Conservation (phyloP, 805 yeast genomes). For the Millerozyma acaciae region DNA sequence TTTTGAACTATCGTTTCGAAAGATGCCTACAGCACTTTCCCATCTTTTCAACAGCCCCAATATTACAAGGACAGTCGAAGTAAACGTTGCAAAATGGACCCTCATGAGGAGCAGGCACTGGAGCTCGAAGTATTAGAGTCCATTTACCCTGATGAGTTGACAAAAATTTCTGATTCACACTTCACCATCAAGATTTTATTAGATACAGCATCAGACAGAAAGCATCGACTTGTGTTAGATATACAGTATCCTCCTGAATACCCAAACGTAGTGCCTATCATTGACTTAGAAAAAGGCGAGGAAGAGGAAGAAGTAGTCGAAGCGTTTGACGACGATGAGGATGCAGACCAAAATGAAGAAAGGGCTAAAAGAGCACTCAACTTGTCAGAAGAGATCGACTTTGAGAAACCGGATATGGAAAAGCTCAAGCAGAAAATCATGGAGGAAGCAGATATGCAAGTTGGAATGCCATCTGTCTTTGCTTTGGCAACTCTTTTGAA, state of each 20-base stretch:
- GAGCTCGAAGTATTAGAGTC: slow-evolving; percentile 87
- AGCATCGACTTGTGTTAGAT: slow-evolving; percentile 52
- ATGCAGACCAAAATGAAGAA: slow-evolving; percentile 43
- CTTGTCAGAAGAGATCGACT: slow-evolving; percentile 55
- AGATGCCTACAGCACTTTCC: background rate
- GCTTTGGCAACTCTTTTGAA: slow-evolving; percentile 73
- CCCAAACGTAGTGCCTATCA: slow-evolving; percentile 74
- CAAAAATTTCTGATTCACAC: slow-evolving; percentile 39
- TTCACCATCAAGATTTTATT: slow-evolving; percentile 58
- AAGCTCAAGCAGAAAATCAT: slow-evolving; percentile 37
- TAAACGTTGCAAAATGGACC: slow-evolving; percentile 52
- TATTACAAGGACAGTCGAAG: background rate
- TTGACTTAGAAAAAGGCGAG: slow-evolving; percentile 36
- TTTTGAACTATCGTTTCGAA: too few species aligned
- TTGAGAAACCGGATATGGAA: slow-evolving; percentile 46
- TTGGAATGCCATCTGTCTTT: slow-evolving; percentile 92
- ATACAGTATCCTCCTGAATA: slow-evolving; percentile 74
- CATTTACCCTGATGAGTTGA: slow-evolving; percentile 89
- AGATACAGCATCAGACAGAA: slow-evolving; percentile 63
- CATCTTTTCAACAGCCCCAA: background rate
- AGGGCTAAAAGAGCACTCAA: slow-evolving; percentile 44
- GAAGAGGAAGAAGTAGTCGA: slow-evolving; percentile 22
- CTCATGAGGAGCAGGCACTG: slow-evolving; percentile 78
- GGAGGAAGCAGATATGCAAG: slow-evolving; percentile 66
- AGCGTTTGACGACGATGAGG: slow-evolving; percentile 31